Evolutionary conservation across 805 yeast genomes (phyloP).

Genomic region (Huiozyma sinensis): DNA sequence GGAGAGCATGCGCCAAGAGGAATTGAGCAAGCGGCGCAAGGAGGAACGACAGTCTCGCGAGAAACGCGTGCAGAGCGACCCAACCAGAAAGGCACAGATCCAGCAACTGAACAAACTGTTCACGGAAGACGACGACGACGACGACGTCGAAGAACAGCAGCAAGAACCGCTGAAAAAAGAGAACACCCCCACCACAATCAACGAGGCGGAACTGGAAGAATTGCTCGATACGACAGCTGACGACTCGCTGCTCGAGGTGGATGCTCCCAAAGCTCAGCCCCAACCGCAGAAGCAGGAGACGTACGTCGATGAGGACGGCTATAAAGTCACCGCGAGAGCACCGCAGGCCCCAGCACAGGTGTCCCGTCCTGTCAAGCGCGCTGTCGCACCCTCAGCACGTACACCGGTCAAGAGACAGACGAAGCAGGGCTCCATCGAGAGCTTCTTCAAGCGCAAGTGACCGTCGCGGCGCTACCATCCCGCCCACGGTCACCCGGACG

Average conservation of each 20-base stretch:
- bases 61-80: conserved; percentile 8
- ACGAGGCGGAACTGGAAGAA: conserved; percentile 17
- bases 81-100: conserved; percentile 23
- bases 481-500: too few relatives aligned
- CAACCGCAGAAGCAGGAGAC: conserved; percentile 1
- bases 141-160: neutral
- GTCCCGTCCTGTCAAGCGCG: conserved; percentile 1
- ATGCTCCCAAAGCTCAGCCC: conserved; percentile 5
- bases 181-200: neutral
- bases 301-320: conserved; percentile 27
- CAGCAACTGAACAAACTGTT: conserved; percentile 21
- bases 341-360: conserved; percentile 7
- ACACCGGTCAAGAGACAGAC: conserved; percentile 10
- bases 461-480: too few relatives aligned
- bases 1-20: conserved; percentile 21
- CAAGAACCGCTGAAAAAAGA: neutral
- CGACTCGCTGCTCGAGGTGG: conserved; percentile 19
- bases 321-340: conserved; percentile 21
- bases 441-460: conserved; percentile 20
- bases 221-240: conserved; percentile 26
- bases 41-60: conserved; percentile 7
- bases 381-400: conserved; percentile 4
- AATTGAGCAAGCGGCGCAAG: conserved; percentile 18
- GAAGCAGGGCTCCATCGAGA: conserved; percentile 25
- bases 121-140: conserved; percentile 20